phyloP scores from a whole-genome alignment of 2,329 filamentous ascomycete species.

The Plectosphaerella cucumerina region DNA sequence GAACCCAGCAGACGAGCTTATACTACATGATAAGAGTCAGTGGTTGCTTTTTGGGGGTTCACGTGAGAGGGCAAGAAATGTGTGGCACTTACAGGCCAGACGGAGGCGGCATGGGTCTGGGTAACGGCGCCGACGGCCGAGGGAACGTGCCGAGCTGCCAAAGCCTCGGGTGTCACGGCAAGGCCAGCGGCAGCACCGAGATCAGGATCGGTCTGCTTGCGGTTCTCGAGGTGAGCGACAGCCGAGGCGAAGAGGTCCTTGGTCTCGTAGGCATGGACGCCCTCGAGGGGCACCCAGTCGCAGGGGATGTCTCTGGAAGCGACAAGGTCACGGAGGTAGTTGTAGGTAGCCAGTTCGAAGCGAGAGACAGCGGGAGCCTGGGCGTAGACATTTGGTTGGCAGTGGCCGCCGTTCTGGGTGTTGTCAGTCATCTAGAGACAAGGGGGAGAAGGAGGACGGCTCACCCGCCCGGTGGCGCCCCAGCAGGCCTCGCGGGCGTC shows the following conservation, averaged over 20 bases:
- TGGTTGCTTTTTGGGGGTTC: too few species aligned
- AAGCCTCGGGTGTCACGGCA: constrained; percentile 29
- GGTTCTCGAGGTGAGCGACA: constrained; percentile 41
- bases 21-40: constrained; percentile 36
- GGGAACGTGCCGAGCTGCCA: constrained; percentile 51
- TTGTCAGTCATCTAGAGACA: background rate
- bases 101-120: constrained; percentile 59
- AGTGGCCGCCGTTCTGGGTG: constrained; percentile 64
- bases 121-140: constrained; percentile 59
- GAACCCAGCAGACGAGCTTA: constrained; percentile 70
- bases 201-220: constrained; percentile 50
- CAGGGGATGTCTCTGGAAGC: constrained; percentile 56
- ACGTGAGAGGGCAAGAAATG: too few species aligned
- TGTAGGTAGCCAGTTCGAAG: constrained; percentile 70
- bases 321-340: constrained; percentile 55
- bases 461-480: constrained; percentile 76
- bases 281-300: constrained; percentile 62
- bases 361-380: constrained; percentile 55
- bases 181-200: constrained; percentile 46
- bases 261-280: constrained; percentile 61
- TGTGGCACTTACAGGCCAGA: constrained; percentile 54
- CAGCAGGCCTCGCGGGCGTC: constrained; percentile 78
- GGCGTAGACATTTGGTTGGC: constrained; percentile 66
- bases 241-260: constrained; percentile 49
- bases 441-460: constrained; percentile 16